These are phyloP conservation scores for Skeletonema potamos DNA, from an alignment of 108 stramenopile species.

Conservation along the genomic window DNA sequence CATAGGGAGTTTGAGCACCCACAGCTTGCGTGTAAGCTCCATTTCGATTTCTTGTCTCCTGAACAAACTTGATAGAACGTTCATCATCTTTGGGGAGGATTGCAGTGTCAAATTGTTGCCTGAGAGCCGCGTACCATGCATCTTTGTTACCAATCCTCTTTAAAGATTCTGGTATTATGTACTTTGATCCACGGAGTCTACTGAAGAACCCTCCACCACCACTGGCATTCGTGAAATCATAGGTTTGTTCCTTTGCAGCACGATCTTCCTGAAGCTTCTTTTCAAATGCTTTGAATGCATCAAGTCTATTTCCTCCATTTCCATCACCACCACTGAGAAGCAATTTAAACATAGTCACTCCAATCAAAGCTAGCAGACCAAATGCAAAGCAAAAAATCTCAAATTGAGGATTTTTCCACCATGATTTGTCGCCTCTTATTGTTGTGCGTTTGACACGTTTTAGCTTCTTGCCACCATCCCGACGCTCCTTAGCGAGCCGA, in stretches of 20 bases:
- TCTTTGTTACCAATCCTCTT: slow-evolving; percentile 60
- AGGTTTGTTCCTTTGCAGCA: background rate
- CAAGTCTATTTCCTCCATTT: background rate
- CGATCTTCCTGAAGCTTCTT: background rate
- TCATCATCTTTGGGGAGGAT: slow-evolving; percentile 54
- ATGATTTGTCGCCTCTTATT: background rate
- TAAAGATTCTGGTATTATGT: slow-evolving; percentile 63
- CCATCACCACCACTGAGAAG: background rate
- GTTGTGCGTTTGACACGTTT: slow-evolving; percentile 1
- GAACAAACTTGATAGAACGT: slow-evolving; percentile 21
- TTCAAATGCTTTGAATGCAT: background rate
- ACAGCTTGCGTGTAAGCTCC: slow-evolving; percentile 23
- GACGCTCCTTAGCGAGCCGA: slow-evolving; percentile 28
- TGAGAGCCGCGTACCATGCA: slow-evolving; percentile 52
- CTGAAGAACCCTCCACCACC: slow-evolving; percentile 6
- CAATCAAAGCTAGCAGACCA: slow-evolving; percentile 20
- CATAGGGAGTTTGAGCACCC: slow-evolving; percentile 41
- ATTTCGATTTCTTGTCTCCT: slow-evolving; percentile 5
- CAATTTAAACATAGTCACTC: slow-evolving; percentile 9
- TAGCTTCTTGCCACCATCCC: slow-evolving; percentile 2
- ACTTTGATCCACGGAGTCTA: slow-evolving; percentile 28
- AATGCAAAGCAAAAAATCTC: slow-evolving; percentile 19
- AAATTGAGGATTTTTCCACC: background rate
- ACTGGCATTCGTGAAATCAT: background rate
- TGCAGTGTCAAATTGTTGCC: slow-evolving; percentile 50